These are phyloP conservation scores for Leucaena leucocephala DNA, from an alignment of 306 rosid species.

Conservation along the genomic window DNA sequence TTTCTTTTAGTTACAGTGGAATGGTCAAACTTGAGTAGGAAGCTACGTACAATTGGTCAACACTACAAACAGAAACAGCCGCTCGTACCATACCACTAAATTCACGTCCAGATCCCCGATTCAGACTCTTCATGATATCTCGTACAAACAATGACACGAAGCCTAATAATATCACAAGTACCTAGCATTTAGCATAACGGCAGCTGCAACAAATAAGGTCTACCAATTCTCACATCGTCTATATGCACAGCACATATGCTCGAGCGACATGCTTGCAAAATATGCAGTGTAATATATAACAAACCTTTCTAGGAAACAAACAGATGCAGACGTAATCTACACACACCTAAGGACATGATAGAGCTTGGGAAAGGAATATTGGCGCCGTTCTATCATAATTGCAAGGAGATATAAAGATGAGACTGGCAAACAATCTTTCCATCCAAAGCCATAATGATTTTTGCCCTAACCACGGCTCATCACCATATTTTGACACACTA, in stretches of 20 bases:
- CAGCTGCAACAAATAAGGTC: neutral
- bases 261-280: neutral
- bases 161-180: neutral
- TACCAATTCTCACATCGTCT: neutral
- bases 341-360: neutral
- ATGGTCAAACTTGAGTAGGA: neutral
- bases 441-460: neutral
- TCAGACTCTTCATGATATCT: constrained; percentile 5
- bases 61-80: neutral
- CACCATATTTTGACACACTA: neutral
- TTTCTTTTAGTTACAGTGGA: neutral
- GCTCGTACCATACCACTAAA: neutral
- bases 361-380: neutral
- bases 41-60: neutral
- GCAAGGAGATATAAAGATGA: neutral
- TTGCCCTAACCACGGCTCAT: neutral
- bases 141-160: constrained; percentile 1
- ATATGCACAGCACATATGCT: neutral
- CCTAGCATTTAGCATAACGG: neutral
- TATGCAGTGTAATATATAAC: neutral
- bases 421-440: neutral
- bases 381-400: neutral
- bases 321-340: neutral
- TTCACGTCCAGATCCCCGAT: neutral
- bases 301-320: neutral